These are phyloP conservation scores for Teratosphaeria nubilosa DNA, from an alignment of 2,329 filamentous ascomycete species.

Conservation along the genomic window DNA sequence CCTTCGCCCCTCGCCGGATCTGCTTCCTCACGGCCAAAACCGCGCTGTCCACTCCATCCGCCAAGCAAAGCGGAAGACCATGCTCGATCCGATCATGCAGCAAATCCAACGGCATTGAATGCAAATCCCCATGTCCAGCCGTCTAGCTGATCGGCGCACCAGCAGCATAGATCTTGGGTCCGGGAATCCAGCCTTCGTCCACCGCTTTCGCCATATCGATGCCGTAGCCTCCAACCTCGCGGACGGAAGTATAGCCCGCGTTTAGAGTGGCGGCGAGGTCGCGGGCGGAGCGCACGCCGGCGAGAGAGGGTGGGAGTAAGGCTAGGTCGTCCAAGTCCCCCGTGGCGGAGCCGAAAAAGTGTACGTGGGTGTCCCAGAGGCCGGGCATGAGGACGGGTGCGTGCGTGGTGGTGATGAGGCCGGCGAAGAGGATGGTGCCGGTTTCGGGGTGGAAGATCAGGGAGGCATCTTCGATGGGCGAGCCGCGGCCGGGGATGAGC, in stretches of 20 bases:
- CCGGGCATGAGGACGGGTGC: constrained; percentile 42
- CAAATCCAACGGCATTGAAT: constrained; percentile 27
- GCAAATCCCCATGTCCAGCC: constrained; percentile 41
- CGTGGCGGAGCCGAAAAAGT: constrained; percentile 11
- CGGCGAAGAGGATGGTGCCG: constrained; percentile 33
- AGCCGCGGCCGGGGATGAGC: constrained; percentile 39
- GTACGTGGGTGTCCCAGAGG: constrained; percentile 45
- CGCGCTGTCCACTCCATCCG: constrained; percentile 39
- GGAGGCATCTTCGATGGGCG: constrained; percentile 30
- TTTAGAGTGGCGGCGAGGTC: constrained; percentile 35
- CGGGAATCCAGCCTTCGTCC: constrained; percentile 35
- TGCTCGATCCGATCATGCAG: constrained; percentile 25
- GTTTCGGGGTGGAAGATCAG: constrained; percentile 28
- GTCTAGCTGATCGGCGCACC: constrained; percentile 38
- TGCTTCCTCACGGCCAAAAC: constrained; percentile 32
- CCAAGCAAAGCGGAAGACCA: constrained; percentile 19
- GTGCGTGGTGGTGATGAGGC: constrained; percentile 11
- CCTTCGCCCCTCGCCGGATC: constrained; percentile 27
- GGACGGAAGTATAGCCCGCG: constrained; percentile 42
- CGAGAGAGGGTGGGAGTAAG: constrained; percentile 18
- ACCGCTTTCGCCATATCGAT: constrained; percentile 31
- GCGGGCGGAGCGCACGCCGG: constrained; percentile 33
- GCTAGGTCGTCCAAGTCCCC: constrained; percentile 10
- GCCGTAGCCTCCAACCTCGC: constrained; percentile 42
- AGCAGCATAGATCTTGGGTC: constrained; percentile 42